These are phyloP conservation scores for Mycena metata DNA, from an alignment of 768 basidiomycete species.

Conservation along the genomic window DNA sequence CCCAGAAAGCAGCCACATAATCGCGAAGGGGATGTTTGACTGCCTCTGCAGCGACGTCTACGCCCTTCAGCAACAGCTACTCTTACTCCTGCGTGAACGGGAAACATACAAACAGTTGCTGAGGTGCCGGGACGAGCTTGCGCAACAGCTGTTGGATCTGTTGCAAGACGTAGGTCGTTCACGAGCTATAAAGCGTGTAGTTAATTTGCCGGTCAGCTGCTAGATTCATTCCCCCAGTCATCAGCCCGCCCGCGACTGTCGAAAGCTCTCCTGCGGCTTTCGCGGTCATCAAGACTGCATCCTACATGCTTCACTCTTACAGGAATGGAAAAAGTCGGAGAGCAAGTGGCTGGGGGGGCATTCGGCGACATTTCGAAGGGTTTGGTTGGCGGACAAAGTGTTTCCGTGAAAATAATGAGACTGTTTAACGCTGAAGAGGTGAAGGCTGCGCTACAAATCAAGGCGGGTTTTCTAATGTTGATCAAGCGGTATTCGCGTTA, in stretches of 20 bases:
- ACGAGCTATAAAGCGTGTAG: background rate
- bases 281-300: slow-evolving; percentile 25
- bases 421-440: slow-evolving; percentile 21
- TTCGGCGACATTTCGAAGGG: slow-evolving; percentile 37
- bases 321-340: slow-evolving; percentile 27
- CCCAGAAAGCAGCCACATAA: background rate
- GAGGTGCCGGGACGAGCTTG: slow-evolving; percentile 8
- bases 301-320: slow-evolving; percentile 33
- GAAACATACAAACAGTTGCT: slow-evolving; percentile 23
- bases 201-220: background rate
- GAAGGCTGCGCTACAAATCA: slow-evolving; percentile 21
- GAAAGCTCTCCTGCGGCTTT: slow-evolving; percentile 32
- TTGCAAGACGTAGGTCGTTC: slow-evolving; percentile 28
- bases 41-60: slow-evolving; percentile 20
- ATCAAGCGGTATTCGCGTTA: no score
- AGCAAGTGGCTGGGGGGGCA: slow-evolving; percentile 34
- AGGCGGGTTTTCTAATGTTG: background rate
- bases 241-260: slow-evolving; percentile 13
- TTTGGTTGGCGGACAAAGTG: slow-evolving; percentile 31
- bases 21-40: slow-evolving; percentile 12
- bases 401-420: slow-evolving; percentile 37
- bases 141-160: slow-evolving; percentile 33
- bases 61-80: slow-evolving; percentile 11
- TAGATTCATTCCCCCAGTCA: slow-evolving; percentile 31
- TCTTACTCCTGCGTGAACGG: slow-evolving; percentile 5